Percentiles rank a stretch among this genome's conserved stretches.
phyloP scores from a whole-genome alignment of 2,329 filamentous ascomycete genomes.

The Colletotrichum endophyticum region DNA sequence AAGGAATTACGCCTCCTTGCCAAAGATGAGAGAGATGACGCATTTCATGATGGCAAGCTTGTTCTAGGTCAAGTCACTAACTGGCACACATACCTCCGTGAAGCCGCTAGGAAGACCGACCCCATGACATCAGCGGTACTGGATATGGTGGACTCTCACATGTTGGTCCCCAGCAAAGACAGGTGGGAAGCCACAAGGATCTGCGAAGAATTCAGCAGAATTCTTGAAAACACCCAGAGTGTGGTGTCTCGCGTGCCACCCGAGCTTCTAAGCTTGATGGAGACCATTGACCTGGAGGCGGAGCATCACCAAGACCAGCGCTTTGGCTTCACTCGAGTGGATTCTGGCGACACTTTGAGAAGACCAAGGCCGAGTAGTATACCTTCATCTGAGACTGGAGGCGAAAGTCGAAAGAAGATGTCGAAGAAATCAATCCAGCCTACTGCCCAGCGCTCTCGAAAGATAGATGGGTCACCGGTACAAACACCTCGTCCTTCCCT shows the following conservation, averaged over 20 bases:
- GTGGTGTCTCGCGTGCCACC: background rate
- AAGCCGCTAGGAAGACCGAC: conserved; percentile 21
- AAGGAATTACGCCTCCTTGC: background rate
- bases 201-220: background rate
- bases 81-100: background rate
- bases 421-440: background rate
- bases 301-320: background rate
- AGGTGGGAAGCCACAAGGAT: background rate
- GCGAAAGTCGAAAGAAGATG: background rate
- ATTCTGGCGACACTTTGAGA: background rate
- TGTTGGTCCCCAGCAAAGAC: conserved; percentile 18
- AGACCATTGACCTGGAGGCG: background rate
- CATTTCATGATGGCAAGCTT: background rate
- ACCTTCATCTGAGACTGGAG: background rate
- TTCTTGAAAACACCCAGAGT: background rate
- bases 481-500: background rate
- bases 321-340: background rate
- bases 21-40: background rate
- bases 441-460: background rate
- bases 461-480: too few species aligned
- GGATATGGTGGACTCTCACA: conserved; percentile 28
- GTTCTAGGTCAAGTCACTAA: background rate
- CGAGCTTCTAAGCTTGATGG: background rate
- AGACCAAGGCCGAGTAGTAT: background rate
- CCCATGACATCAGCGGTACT: conserved; percentile 23